A percentile compares a stretch with the other conserved stretches of the same genome.
phyloP scores from a whole-genome alignment of 306 rosid genomes.

The Urtica urens region DNA sequence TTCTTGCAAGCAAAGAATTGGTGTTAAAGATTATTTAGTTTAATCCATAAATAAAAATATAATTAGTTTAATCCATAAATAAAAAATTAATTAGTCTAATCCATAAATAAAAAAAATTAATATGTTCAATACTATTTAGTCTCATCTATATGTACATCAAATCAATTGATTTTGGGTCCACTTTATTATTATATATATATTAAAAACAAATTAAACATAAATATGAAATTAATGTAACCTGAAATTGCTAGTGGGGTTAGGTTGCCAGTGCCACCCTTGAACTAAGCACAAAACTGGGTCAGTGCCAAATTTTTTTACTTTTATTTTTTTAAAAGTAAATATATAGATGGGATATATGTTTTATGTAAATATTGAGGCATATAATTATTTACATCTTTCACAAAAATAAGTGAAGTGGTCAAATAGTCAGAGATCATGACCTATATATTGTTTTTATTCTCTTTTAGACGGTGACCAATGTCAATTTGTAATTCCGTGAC shows the following conservation, averaged over 20 bases:
- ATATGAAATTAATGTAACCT: background rate
- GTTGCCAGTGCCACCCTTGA: slow-evolving; percentile 5
- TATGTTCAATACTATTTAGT: no score
- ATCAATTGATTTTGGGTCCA: no score
- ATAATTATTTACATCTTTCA: background rate
- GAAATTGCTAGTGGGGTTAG: slow-evolving; percentile 7
- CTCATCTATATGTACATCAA: no score
- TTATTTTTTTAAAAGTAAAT: background rate
- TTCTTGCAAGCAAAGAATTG: slow-evolving; percentile 1
- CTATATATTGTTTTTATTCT: slow-evolving; percentile 28
- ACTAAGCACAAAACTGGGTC: slow-evolving; percentile 10
- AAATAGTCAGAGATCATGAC: slow-evolving; percentile 33
- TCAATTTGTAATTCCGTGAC: slow-evolving; percentile 12
- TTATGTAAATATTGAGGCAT: background rate
- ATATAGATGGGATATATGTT: background rate
- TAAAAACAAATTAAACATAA: background rate
- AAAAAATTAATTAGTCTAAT: background rate
- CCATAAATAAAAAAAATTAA: no score
- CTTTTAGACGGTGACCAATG: slow-evolving; percentile 11
- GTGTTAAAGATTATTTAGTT: no score
- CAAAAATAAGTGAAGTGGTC: slow-evolving; percentile 16
- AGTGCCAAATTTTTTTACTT: slow-evolving; percentile 12
- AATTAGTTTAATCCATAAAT: background rate
- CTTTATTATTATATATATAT: background rate
- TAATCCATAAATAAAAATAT: background rate